Evolutionary conservation across 2,329 filamentous ascomycete species (phyloP), one percentile per base, ranked within the genome.

Genomic region (Pseudogymnoascus sp.): DNA sequence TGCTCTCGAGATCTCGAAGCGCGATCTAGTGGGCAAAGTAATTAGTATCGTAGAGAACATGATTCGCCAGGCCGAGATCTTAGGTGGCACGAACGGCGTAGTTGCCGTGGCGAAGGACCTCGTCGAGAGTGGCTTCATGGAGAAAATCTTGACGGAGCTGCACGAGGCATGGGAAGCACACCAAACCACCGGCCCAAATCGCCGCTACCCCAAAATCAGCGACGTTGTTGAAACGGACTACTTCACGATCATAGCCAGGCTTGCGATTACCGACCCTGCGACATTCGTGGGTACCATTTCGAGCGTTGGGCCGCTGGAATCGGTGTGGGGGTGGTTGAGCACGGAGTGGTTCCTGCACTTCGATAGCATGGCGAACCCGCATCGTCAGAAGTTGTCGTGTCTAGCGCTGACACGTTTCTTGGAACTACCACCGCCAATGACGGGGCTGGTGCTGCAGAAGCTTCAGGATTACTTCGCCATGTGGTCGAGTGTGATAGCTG

Each of bases 141-240:
- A 79, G 38, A 83, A 83, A 61, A 80, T 93, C 5, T 77, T 93
- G 14, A 81, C 84, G 67, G 84, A 83, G 7, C 80, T 93, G 0
- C 86, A 85, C 70, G 83, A 87, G 61, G 83, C 87, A 2, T 87
- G 85, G 82, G 84, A 89, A 70, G 87, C 90, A 2, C 88, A 90
- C 69, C 88, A 96, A 73, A 91, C 89, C 0, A 90, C 89, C 0
- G 93, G 95, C 0, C 93, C 93, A 0, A 89, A 90, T 70, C 83
- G 83, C 25, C 89, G 83, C 68, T 80, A 84, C 18, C 83, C 87
- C 42, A 84, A 85, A 31, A 83, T 97, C 36, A 88, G 89, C 69
- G 85, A 87, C 11, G 82, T 92, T 10, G 87, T 90, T 0, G 87
- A 96, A 71, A 89, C 89, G 0, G 90, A 96, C 72, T 96, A 96